Evolutionary conservation across 345 rosid genomes (phyloP), one percentile per base, ranked within the genome.

Genomic region (Populus simonii): DNA sequence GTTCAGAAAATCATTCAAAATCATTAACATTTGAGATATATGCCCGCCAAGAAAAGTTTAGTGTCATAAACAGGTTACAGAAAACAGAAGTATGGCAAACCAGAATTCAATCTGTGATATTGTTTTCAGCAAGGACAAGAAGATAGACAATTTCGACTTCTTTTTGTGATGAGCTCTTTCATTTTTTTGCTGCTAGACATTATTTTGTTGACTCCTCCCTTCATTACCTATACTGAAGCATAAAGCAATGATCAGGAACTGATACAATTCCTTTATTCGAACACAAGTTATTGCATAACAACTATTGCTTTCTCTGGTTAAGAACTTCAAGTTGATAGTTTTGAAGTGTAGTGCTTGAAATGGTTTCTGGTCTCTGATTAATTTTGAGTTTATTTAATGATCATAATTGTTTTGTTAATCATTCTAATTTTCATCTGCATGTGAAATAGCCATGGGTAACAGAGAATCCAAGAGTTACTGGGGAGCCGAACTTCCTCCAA

Each of bases 401-500:
- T 1, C 12, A 27, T 22, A 53, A n/a, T 4, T 66, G 59, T 53
- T 20, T 18, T 53, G n/a, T 22, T 20, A 53, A 66, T 45, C 29
- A 11, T 22, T 72, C 33, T 12, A 23, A 11, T 55, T 73, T n/a
- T 16, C 1, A 18, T 20, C 66, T 78, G 20, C 36, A 51, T 66
- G 20, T 12, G 31, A 49, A 27, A 41, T 43, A 81, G 84, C 74
- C 11, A 29, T 73, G 74, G 80, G 78, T 13, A 81, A 81, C 71
- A 25, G 74, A 80, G 77, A 47, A 61, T 73, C 84, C 13, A 81
- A 81, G 61, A 47, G 22, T 5, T 69, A 77, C 22, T 81, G 84
- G 84, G 84, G 77, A 77, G 84, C 84, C 68, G 57, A 68, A 62
- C 20, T 81, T 53, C 78, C 84, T 1, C 57, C 57, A 18, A 47